Evolutionary conservation across 192 early-diverging fungal genomes (phyloP).

Genomic region (Jimgerdemannia flammicorona): DNA sequence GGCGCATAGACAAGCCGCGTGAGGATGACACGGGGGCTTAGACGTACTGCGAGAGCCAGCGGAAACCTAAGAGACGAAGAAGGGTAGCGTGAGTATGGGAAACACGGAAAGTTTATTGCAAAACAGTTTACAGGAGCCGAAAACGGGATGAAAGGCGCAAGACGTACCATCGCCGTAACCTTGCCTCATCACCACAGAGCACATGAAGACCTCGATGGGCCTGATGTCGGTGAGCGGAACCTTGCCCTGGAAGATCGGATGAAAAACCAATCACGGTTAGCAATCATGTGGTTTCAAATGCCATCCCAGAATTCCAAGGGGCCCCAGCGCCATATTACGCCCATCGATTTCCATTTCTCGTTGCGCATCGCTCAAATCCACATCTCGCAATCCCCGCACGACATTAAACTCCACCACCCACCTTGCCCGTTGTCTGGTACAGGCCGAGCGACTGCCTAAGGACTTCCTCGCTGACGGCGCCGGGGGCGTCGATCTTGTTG

Average conservation of each 20-base stretch:
- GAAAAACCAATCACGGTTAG: conserved; percentile 16
- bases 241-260: conserved; percentile 63
- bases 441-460: conserved; percentile 85
- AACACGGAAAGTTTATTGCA: background rate
- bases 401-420: conserved; percentile 2
- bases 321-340: background rate
- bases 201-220: conserved; percentile 99
- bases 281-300: background rate
- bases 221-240: conserved; percentile 89
- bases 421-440: conserved; percentile 97
- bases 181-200: conserved; percentile 96
- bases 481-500: conserved; percentile 97
- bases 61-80: conserved; percentile 50
- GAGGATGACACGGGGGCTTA: conserved; percentile 22
- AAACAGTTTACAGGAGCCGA: conserved; percentile 7
- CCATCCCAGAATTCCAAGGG: background rate
- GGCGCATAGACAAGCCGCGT: too few species aligned
- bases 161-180: conserved; percentile 90
- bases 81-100: background rate
- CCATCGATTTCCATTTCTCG: background rate
- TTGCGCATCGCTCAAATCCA: background rate
- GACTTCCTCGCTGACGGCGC: conserved; percentile 91
- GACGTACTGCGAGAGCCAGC: conserved; percentile 86
- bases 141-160: conserved; percentile 3
- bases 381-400: background rate